phyloP scores from a whole-genome alignment of 495 filamentous ascomycete genomes.

The Cetradonia linearis region DNA sequence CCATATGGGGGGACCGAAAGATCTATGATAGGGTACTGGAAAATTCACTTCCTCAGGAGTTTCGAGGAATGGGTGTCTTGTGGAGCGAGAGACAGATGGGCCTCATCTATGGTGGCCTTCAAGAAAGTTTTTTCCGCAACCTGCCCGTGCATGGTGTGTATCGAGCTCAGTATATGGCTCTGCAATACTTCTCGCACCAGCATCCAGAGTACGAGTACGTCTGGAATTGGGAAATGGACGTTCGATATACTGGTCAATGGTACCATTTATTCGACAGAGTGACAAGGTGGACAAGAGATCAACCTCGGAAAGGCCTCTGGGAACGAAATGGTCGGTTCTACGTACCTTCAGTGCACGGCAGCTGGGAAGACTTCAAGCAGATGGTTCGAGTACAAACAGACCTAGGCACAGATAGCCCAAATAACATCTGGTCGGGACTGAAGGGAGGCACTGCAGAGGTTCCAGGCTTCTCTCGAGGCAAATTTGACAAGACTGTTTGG shows the following conservation, averaged over 20 bases:
- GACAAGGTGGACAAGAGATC: constrained; percentile 61
- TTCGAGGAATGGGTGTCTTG: constrained; percentile 75
- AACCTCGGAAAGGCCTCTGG: constrained; percentile 88
- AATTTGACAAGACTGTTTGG: constrained; percentile 65
- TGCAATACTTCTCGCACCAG: constrained; percentile 81
- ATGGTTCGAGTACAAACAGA: constrained; percentile 88
- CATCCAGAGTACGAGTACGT: constrained; percentile 93
- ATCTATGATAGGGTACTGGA: constrained; percentile 55
- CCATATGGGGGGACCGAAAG: constrained; percentile 56
- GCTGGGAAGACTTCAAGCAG: constrained; percentile 85
- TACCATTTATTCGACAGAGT: constrained; percentile 78
- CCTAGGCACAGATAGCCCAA: constrained; percentile 60
- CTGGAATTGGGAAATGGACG: constrained; percentile 99
- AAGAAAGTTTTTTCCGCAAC: constrained; percentile 59
- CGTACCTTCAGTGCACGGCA: constrained; percentile 75
- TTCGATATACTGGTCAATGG: constrained; percentile 92
- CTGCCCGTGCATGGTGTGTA: constrained; percentile 85
- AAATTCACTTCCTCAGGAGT: constrained; percentile 70
- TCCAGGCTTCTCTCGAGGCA: constrained; percentile 40
- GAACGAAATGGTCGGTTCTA: constrained; percentile 90
- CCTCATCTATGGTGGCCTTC: constrained; percentile 71
- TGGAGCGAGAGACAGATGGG: constrained; percentile 92
- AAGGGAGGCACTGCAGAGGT: constrained; percentile 34
- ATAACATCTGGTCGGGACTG: constrained; percentile 56
- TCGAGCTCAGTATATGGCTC: constrained; percentile 81